A percentile compares a stretch with the other conserved stretches of the same genome.
Conservation (phyloP, 306 rosid species). For the Rosa persica region DNA sequence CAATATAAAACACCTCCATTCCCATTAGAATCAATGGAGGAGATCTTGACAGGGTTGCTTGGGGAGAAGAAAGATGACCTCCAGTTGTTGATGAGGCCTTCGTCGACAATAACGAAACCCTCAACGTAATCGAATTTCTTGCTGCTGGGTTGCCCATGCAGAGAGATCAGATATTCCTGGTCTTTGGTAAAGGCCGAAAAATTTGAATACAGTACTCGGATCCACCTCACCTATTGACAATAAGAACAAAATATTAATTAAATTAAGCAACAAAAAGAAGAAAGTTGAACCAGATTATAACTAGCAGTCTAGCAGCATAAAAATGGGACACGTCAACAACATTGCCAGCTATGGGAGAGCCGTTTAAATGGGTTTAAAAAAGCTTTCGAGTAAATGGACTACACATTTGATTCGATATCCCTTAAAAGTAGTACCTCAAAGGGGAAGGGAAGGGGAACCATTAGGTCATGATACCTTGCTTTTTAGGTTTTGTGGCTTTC, state of each 20-base stretch:
- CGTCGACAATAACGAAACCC: slow-evolving; percentile 93
- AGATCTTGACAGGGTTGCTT: slow-evolving; percentile 71
- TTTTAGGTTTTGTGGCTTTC: slow-evolving; percentile 28
- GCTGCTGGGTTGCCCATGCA: slow-evolving; percentile 53
- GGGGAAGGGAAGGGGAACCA: background rate
- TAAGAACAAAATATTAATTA: background rate
- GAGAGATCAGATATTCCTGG: slow-evolving; percentile 82
- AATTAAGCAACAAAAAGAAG: slow-evolving; percentile 6
- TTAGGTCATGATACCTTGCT: slow-evolving; percentile 24
- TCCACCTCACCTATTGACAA: slow-evolving; percentile 79
- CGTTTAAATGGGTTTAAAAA: slow-evolving; percentile 25
- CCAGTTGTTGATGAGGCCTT: slow-evolving; percentile 91
- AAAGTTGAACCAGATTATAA: slow-evolving; percentile 15
- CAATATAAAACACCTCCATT: slow-evolving; percentile 85
- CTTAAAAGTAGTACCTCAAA: background rate
- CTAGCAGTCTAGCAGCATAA: background rate
- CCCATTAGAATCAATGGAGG: slow-evolving; percentile 62
- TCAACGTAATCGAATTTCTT: slow-evolving; percentile 87
- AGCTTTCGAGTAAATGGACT: slow-evolving; percentile 10
- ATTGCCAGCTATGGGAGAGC: slow-evolving; percentile 49
- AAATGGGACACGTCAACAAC: slow-evolving; percentile 33
- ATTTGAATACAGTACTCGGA: slow-evolving; percentile 78
- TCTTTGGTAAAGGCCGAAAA: slow-evolving; percentile 65
- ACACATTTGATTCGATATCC: slow-evolving; percentile 11
- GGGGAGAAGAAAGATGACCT: slow-evolving; percentile 92